These are phyloP conservation scores for Apiospora arundinis DNA, from an alignment of 2,329 filamentous ascomycete genomes.

Conservation along the genomic window DNA sequence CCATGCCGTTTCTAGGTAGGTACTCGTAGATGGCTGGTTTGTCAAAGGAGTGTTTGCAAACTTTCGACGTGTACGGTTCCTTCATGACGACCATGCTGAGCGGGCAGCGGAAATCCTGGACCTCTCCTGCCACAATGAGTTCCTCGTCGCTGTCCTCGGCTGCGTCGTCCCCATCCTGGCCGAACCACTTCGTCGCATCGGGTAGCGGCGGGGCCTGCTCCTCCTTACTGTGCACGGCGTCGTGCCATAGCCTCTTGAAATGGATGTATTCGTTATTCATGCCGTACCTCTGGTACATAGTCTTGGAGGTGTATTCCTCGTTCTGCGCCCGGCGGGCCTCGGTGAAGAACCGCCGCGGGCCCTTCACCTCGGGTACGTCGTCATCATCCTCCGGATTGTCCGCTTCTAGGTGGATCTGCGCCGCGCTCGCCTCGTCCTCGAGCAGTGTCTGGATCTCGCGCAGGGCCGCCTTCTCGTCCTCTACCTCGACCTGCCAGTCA, in stretches of 20 bases:
- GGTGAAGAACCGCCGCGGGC: slow-evolving; percentile 44
- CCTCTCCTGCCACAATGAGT: slow-evolving; percentile 68
- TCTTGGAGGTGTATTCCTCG: slow-evolving; percentile 50
- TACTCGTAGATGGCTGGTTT: slow-evolving; percentile 66
- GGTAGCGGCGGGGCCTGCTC: slow-evolving; percentile 58
- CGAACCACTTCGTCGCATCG: slow-evolving; percentile 62
- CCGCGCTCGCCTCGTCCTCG: slow-evolving; percentile 32
- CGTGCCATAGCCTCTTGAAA: slow-evolving; percentile 66
- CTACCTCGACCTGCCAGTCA: slow-evolving; percentile 55
- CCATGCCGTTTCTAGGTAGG: slow-evolving; percentile 39
- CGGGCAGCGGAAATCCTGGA: slow-evolving; percentile 72
- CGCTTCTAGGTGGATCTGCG: slow-evolving; percentile 34
- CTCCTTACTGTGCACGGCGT: slow-evolving; percentile 50
- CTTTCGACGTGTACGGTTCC: slow-evolving; percentile 69
- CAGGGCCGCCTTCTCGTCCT: slow-evolving; percentile 52
- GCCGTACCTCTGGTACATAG: slow-evolving; percentile 56
- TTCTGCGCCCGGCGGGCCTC: slow-evolving; percentile 45
- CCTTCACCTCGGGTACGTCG: slow-evolving; percentile 35
- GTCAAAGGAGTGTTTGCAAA: slow-evolving; percentile 78
- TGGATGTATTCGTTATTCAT: slow-evolving; percentile 63
- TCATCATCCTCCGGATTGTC: slow-evolving; percentile 30
- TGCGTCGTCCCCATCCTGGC: slow-evolving; percentile 43
- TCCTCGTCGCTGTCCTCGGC: slow-evolving; percentile 69
- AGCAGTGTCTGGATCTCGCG: slow-evolving; percentile 44
- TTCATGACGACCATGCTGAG: slow-evolving; percentile 69